phyloP scores from a whole-genome alignment of 2,329 filamentous ascomycete species.

The Chaetomiaceae sp. region DNA sequence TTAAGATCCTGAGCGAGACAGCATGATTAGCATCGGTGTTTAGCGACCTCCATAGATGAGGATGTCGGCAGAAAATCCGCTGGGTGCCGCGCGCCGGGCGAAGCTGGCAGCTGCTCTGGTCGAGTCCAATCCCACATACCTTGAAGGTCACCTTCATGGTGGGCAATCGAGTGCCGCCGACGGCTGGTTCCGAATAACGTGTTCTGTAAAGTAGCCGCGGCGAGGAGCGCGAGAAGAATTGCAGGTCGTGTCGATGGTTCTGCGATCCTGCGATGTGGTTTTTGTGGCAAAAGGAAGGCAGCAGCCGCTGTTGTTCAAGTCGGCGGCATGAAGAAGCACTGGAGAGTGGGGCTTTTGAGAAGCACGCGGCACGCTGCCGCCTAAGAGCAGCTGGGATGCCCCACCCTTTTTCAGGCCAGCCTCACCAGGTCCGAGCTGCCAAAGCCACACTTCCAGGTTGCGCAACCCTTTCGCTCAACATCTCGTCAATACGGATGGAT shows the following conservation, averaged over 20 bases:
- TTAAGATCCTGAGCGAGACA: slow-evolving; percentile 72
- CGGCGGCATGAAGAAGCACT: neutral
- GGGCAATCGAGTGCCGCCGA: slow-evolving; percentile 38
- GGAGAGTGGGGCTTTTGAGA: slow-evolving; percentile 8
- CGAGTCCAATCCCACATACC: slow-evolving; percentile 37
- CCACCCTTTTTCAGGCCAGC: slow-evolving; percentile 6
- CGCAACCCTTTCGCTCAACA: neutral
- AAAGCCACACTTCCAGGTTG: too few relatives aligned
- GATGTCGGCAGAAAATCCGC: neutral
- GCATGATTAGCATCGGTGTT: slow-evolving; percentile 18
- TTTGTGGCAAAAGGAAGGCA: slow-evolving; percentile 15
- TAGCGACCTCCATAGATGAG: neutral
- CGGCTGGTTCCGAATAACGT: slow-evolving; percentile 17
- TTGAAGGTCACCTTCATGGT: slow-evolving; percentile 67
- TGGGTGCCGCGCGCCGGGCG: neutral
- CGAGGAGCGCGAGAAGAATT: neutral
- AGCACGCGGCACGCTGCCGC: slow-evolving; percentile 18
- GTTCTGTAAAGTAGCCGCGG: neutral
- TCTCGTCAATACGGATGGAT: too few relatives aligned
- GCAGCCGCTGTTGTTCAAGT: neutral
- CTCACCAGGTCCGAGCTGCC: neutral
- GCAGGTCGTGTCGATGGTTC: neutral
- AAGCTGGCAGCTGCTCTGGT: neutral
- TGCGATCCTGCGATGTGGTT: neutral
- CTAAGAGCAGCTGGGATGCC: slow-evolving; percentile 7